These are phyloP conservation scores for Aspergillus pseudoglaucus DNA, from an alignment of 2,329 filamentous ascomycete species.

Conservation along the genomic window DNA sequence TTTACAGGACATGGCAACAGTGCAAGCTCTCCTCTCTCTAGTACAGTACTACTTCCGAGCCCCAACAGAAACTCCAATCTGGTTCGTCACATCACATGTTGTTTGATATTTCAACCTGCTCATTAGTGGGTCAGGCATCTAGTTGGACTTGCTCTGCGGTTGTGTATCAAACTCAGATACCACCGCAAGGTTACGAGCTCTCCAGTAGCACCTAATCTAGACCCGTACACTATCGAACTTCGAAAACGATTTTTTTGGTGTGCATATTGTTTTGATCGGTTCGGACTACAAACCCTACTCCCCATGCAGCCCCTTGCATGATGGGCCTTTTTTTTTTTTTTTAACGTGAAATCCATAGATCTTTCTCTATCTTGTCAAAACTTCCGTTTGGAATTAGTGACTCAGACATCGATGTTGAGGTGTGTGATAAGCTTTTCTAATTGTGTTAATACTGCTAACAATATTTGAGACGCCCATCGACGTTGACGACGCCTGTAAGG, in stretches of 20 bases:
- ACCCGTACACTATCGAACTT: constrained; percentile 11
- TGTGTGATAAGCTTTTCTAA: background rate
- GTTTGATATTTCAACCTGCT: background rate
- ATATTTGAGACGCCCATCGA: constrained; percentile 9
- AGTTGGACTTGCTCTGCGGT: constrained; percentile 9
- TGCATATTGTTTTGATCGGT: constrained; percentile 16
- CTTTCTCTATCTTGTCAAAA: constrained; percentile 8
- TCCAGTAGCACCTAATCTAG: background rate
- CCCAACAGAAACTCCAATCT: constrained; percentile 9
- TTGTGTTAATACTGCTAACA: background rate
- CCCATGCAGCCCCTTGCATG: no score
- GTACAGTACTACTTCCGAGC: constrained; percentile 13
- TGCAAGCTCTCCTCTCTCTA: constrained; percentile 12
- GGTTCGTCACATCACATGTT: constrained; percentile 2
- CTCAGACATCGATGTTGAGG: constrained; percentile 13
- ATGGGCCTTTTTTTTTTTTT: background rate
- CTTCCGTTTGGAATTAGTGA: constrained; percentile 15
- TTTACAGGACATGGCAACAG: constrained; percentile 10
- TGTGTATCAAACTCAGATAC: constrained; percentile 12
- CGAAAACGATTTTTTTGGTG: constrained; percentile 16
- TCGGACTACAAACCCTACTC: background rate
- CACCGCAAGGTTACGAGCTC: constrained; percentile 7
- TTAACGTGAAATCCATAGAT: constrained; percentile 1
- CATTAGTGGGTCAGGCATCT: constrained; percentile 7
- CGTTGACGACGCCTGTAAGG: constrained; percentile 9